phyloP scores from a whole-genome alignment of 2,329 filamentous ascomycete species.

The Cercospora beticola region DNA sequence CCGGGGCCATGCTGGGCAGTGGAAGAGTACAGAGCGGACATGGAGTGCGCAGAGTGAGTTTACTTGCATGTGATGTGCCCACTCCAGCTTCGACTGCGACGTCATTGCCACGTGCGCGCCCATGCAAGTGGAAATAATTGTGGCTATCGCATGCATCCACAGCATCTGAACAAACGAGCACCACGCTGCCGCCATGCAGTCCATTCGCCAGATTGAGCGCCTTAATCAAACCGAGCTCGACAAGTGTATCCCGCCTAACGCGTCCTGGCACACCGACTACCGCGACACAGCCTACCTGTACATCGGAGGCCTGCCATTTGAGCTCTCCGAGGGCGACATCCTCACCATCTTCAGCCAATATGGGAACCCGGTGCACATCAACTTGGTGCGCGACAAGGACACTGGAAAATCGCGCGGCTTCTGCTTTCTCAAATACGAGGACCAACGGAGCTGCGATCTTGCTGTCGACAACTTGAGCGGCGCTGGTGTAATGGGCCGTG shows the following conservation, averaged over 20 bases:
- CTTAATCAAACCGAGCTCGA: slow-evolving; percentile 95
- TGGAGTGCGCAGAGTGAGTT: not conserved
- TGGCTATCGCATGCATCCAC: not conserved
- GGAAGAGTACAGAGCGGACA: not conserved
- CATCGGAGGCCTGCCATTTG: slow-evolving; percentile 89
- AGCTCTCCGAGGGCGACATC: slow-evolving; percentile 91
- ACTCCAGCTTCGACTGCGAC: not conserved
- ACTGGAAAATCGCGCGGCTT: slow-evolving; percentile 94
- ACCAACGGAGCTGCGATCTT: slow-evolving; percentile 91
- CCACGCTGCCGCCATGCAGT: slow-evolving; percentile 67
- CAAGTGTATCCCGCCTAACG: slow-evolving; percentile 77
- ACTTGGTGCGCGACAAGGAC: slow-evolving; percentile 90
- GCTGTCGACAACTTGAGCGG: slow-evolving; percentile 95
- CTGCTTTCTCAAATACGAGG: slow-evolving; percentile 96
- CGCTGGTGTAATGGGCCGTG: slow-evolving; percentile 73
- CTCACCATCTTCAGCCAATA: slow-evolving; percentile 97
- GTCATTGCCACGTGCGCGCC: slow-evolving; percentile 3
- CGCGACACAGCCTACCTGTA: slow-evolving; percentile 96
- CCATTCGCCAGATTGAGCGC: slow-evolving; percentile 85
- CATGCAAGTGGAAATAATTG: not conserved
- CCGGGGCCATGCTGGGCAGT: slow-evolving; percentile 42
- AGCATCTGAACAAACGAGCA: not conserved
- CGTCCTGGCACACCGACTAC: slow-evolving; percentile 96
- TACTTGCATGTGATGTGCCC: not conserved
- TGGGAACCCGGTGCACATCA: slow-evolving; percentile 90